Percentiles rank a stretch among this genome's conserved stretches.
Evolutionary conservation across 768 basidiomycete genomes (phyloP).

Genomic region (Pisolithus marmoratus): DNA sequence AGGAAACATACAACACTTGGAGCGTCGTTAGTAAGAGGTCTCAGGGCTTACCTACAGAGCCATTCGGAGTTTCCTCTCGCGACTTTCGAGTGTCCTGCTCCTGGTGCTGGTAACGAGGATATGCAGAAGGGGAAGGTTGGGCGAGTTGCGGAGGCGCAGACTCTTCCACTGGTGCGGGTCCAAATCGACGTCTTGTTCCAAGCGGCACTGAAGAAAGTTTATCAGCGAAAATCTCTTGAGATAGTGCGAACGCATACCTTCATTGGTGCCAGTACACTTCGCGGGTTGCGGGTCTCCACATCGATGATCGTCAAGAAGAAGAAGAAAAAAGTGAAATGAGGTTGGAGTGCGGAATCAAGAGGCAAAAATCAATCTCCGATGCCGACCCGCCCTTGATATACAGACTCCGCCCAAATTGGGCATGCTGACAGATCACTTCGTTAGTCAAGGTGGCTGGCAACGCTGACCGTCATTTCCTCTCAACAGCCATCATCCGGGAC

Average conservation of each 20-base stretch:
- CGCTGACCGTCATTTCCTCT: neutral
- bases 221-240: constrained; percentile 4
- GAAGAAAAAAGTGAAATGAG: constrained; percentile 5
- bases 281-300: constrained; percentile 88
- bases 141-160: constrained; percentile 77
- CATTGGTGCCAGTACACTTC: constrained; percentile 92
- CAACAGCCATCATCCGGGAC: neutral
- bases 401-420: constrained; percentile 30
- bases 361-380: constrained; percentile 32
- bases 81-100: constrained; percentile 56
- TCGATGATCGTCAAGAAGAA: constrained; percentile 43
- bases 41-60: constrained; percentile 68
- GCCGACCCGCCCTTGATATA: constrained; percentile 12
- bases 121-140: constrained; percentile 82
- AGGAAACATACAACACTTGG: constrained; percentile 33
- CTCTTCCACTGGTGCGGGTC: constrained; percentile 81
- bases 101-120: constrained; percentile 60
- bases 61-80: constrained; percentile 65
- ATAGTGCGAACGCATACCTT: constrained; percentile 49
- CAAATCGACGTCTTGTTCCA: constrained; percentile 86
- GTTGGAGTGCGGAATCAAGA: constrained; percentile 4
- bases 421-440: constrained; percentile 20
- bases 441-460: neutral
- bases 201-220: constrained; percentile 56
- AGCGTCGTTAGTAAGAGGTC: constrained; percentile 30